Evolutionary conservation across 2,329 filamentous ascomycete genomes (phyloP).

Genomic region (Ophiostoma tasmaniense): DNA sequence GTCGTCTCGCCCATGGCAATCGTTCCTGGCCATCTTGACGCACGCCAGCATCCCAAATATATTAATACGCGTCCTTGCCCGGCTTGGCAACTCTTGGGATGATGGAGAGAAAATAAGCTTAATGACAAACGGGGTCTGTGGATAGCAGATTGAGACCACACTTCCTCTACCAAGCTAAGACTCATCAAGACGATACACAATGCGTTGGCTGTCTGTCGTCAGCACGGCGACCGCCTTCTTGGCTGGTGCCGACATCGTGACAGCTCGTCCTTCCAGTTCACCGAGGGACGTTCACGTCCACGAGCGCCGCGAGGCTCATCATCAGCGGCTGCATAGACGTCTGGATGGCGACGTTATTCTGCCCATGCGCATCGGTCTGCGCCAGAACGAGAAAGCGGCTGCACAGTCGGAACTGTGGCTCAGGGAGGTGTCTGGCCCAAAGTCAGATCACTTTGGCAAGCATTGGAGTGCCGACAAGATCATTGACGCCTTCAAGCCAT

Average conservation of each 20-base stretch:
- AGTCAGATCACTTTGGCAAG: constrained; percentile 29
- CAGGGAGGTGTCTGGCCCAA: constrained; percentile 27
- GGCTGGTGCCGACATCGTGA: background rate
- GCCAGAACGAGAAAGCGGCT: constrained; percentile 25
- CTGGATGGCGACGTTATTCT: constrained; percentile 22
- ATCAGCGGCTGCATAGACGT: constrained; percentile 17
- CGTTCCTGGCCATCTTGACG: background rate
- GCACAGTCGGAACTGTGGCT: constrained; percentile 24
- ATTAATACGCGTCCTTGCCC: background rate
- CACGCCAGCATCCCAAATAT: background rate
- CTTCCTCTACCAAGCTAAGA: background rate
- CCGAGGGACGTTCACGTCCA: background rate
- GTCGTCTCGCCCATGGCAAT: background rate
- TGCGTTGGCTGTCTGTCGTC: constrained; percentile 1
- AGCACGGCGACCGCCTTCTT: background rate
- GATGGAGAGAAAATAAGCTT: background rate
- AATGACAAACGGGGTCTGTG: background rate
- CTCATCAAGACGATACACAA: background rate
- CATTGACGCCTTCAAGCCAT: constrained; percentile 31
- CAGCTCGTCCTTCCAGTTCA: background rate
- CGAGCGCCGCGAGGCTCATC: constrained; percentile 1
- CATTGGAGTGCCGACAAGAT: constrained; percentile 32
- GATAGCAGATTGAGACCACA: background rate
- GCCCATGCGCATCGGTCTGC: constrained; percentile 23
- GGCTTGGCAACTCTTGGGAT: background rate